phyloP scores from a whole-genome alignment of 331 rosid genomes.

The Quercus phellos region DNA sequence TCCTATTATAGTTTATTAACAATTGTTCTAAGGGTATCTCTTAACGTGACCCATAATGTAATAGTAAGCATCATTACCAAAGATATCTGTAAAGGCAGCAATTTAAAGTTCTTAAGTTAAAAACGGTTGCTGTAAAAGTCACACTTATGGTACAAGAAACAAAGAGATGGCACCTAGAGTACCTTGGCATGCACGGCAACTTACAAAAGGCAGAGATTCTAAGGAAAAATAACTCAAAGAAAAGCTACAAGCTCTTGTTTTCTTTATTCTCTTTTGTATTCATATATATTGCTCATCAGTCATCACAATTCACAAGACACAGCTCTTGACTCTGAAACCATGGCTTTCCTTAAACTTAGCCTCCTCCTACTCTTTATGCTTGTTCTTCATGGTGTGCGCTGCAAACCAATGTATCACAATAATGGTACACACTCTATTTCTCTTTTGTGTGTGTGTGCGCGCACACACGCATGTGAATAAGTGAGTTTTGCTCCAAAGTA shows the following conservation, averaged over 20 bases:
- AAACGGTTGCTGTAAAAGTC: too few species aligned
- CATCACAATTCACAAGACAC: background rate
- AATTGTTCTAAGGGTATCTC: fast-evolving
- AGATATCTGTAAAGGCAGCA: too few species aligned
- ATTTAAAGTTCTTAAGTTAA: too few species aligned
- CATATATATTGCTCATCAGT: background rate
- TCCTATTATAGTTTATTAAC: too few species aligned
- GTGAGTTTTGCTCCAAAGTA: too few species aligned
- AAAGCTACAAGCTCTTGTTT: background rate
- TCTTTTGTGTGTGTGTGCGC: too few species aligned
- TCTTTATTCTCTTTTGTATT: background rate
- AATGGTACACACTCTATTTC: conserved; percentile 7
- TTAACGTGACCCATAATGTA: too few species aligned
- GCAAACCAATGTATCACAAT: too few species aligned
- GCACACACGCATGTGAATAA: too few species aligned
- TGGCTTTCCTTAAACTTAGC: background rate
- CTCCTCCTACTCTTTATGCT: background rate
- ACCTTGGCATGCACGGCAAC: background rate
- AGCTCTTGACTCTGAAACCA: background rate
- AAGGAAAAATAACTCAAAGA: background rate
- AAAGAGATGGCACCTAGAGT: background rate
- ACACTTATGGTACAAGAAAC: background rate
- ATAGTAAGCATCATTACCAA: too few species aligned
- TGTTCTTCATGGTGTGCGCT: background rate
- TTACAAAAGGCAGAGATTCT: background rate